phyloP scores from a whole-genome alignment of 2,329 filamentous ascomycete genomes.

The Knufia fluminis region DNA sequence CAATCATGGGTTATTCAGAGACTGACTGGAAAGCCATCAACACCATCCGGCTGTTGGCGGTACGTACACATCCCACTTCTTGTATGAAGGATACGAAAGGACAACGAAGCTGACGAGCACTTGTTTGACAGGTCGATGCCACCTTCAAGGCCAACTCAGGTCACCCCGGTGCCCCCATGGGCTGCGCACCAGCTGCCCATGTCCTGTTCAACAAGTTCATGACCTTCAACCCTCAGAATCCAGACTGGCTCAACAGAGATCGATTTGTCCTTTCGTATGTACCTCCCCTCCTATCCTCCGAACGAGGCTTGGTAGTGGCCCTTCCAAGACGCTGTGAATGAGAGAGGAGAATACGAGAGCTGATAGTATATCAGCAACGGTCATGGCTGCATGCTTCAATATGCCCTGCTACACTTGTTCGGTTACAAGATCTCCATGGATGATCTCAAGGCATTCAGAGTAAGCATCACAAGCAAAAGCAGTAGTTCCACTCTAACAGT shows the following conservation, averaged over 20 bases:
- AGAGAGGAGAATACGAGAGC: slow-evolving; percentile 1
- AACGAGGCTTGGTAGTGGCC: neutral
- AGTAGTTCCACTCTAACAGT: no score
- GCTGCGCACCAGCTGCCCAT: slow-evolving; percentile 89
- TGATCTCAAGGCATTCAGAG: slow-evolving; percentile 92
- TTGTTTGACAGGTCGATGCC: slow-evolving; percentile 73
- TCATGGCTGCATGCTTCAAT: slow-evolving; percentile 98
- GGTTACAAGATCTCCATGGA: slow-evolving; percentile 80
- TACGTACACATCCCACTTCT: slow-evolving; percentile 47
- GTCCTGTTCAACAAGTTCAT: slow-evolving; percentile 98
- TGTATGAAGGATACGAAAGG: slow-evolving; percentile 20
- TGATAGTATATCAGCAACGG: slow-evolving; percentile 60
- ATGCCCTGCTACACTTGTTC: slow-evolving; percentile 93
- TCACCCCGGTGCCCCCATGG: slow-evolving; percentile 97
- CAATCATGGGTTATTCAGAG: slow-evolving; percentile 78
- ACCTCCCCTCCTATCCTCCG: neutral
- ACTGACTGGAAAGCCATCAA: slow-evolving; percentile 88
- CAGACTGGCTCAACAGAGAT: slow-evolving; percentile 92
- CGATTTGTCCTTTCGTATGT: slow-evolving; percentile 98
- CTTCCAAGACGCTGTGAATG: neutral
- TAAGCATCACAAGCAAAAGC: slow-evolving; percentile 49
- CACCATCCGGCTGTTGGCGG: slow-evolving; percentile 92
- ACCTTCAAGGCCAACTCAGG: slow-evolving; percentile 92
- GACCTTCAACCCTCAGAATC: slow-evolving; percentile 99
- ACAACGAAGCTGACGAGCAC: slow-evolving; percentile 23